These are phyloP conservation scores for Amaranthus hypochondriacus DNA, from an alignment of 148 eudicot species.

Conservation along the genomic window DNA sequence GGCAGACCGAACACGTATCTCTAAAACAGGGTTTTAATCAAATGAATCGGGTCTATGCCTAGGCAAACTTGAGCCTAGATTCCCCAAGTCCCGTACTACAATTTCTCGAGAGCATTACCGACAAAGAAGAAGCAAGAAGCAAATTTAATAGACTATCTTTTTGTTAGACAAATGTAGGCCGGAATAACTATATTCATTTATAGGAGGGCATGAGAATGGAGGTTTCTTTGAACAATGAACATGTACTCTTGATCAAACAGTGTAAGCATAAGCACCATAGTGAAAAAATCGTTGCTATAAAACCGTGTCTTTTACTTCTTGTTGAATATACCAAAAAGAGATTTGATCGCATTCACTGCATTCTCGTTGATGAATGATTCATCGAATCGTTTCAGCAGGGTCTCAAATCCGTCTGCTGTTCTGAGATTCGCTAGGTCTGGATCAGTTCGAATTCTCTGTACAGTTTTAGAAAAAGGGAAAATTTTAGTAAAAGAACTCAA, in stretches of 20 bases:
- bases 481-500: neutral
- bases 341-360: slow-evolving; percentile 89
- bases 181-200: neutral
- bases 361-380: slow-evolving; percentile 71
- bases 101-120: neutral
- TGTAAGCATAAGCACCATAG: neutral
- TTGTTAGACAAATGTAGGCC: neutral
- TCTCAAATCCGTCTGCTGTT: slow-evolving; percentile 49
- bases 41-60: no score
- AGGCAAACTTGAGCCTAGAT: no score
- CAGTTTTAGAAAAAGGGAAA: neutral
- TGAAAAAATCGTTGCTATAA: neutral
- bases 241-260: neutral
- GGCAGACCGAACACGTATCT: neutral
- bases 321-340: slow-evolving; percentile 79
- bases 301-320: slow-evolving; percentile 40
- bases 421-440: slow-evolving; percentile 84
- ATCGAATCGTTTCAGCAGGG: slow-evolving; percentile 56
- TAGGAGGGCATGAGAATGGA: neutral
- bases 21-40: no score
- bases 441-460: slow-evolving; percentile 81
- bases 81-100: neutral
- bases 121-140: neutral
- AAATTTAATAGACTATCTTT: neutral
- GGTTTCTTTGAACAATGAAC: neutral